Evolutionary conservation across 2,329 filamentous ascomycete genomes (phyloP).

Genomic region (Cryoendolithus antarcticus): DNA sequence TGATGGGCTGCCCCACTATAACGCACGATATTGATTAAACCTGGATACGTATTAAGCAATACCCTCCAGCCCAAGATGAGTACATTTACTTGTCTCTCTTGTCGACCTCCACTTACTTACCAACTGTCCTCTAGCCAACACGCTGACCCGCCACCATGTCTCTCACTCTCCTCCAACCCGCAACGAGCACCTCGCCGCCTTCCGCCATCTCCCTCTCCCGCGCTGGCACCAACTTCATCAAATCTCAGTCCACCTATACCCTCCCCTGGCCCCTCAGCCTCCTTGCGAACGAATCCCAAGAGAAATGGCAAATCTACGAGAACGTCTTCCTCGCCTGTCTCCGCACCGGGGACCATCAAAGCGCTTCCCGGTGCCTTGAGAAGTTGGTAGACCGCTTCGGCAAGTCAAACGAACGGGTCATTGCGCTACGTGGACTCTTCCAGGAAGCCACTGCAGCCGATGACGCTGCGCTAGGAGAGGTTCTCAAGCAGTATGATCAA

Average conservation of each 20-base stretch:
- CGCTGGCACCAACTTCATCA: conserved; percentile 29
- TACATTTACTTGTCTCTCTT: no score
- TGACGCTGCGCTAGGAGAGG: conserved; percentile 49
- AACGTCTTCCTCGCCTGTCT: conserved; percentile 77
- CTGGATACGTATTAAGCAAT: no score
- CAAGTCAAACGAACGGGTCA: conserved; percentile 68
- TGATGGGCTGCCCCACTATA: no score
- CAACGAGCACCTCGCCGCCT: conserved; percentile 26
- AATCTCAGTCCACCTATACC: conserved; percentile 20
- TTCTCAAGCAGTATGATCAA: conserved; percentile 67
- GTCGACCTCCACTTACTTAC: no score
- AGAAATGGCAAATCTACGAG: conserved; percentile 77
- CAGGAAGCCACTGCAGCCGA: conserved; percentile 69
- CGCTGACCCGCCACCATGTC: conserved; percentile 13
- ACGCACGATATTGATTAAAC: no score
- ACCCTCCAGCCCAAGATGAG: no score
- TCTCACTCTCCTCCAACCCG: conserved; percentile 28
- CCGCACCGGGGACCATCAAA: conserved; percentile 67
- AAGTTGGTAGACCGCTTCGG: conserved; percentile 72
- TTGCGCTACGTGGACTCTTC: conserved; percentile 70
- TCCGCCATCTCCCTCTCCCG: conserved; percentile 35
- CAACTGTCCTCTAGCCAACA: no score
- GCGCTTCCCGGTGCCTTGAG: conserved; percentile 63
- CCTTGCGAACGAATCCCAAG: conserved; percentile 53
- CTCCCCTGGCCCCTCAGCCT: conserved; percentile 41